These are phyloP conservation scores for Rhododendron ovatum DNA, from an alignment of 148 eudicot genomes.

Conservation along the genomic window DNA sequence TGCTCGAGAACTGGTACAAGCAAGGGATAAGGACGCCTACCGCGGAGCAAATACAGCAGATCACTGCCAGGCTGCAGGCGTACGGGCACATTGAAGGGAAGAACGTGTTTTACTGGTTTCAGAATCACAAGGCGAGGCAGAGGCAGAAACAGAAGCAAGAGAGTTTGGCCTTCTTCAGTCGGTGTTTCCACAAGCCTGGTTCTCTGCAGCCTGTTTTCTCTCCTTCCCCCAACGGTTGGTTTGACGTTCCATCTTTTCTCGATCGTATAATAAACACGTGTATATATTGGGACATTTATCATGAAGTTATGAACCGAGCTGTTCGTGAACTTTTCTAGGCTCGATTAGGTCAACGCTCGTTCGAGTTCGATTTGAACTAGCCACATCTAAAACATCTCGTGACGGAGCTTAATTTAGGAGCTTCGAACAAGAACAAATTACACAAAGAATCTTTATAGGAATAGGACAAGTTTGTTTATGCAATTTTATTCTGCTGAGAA, in stretches of 20 bases:
- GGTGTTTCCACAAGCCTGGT: slow-evolving; percentile 6
- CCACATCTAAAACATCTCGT: too few species aligned
- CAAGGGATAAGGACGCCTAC: slow-evolving; percentile 75
- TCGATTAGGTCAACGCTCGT: background rate
- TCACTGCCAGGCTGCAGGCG: slow-evolving; percentile 44
- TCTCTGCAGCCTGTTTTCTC: background rate
- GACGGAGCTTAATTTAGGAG: too few species aligned
- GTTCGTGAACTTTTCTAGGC: background rate
- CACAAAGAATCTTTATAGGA: background rate
- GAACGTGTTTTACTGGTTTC: slow-evolving; percentile 97
- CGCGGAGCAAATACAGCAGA: slow-evolving; percentile 81
- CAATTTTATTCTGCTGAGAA: background rate
- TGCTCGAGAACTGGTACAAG: slow-evolving; percentile 60
- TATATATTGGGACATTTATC: too few species aligned
- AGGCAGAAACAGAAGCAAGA: slow-evolving; percentile 80
- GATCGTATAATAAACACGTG: background rate
- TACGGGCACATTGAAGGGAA: slow-evolving; percentile 88
- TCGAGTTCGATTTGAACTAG: too few species aligned
- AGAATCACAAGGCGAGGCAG: slow-evolving; percentile 90
- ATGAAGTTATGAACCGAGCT: too few species aligned
- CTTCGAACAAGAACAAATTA: background rate
- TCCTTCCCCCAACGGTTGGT: slow-evolving; percentile 35
- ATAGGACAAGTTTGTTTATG: background rate
- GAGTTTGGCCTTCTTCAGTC: slow-evolving; percentile 22
- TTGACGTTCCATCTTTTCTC: slow-evolving; percentile 4